Evolutionary conservation across 108 stramenopile genomes (phyloP).

Genomic region (Hondaea fermentalgiana): DNA sequence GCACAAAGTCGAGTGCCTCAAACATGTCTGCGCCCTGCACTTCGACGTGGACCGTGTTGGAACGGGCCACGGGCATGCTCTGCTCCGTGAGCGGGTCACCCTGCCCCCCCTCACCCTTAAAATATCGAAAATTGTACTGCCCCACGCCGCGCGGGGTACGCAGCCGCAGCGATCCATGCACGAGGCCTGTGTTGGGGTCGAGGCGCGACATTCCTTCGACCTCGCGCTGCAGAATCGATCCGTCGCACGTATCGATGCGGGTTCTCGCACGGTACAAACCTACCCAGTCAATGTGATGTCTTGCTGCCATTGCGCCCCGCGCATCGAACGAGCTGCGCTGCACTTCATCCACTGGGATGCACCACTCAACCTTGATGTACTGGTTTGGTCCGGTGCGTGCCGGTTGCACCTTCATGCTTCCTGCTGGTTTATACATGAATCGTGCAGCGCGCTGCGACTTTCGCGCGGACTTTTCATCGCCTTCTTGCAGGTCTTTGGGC

Average conservation of each 20-base stretch:
- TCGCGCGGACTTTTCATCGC: neutral
- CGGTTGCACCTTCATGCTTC: neutral
- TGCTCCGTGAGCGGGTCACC: neutral
- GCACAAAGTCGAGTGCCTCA: constrained; percentile 16
- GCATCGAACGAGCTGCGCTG: neutral
- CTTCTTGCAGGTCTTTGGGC: neutral
- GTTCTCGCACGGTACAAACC: neutral
- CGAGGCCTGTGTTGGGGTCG: neutral
- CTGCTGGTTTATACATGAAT: neutral
- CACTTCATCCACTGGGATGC: neutral
- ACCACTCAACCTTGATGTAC: neutral
- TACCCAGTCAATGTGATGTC: neutral
- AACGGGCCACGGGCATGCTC: neutral
- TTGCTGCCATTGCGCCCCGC: neutral
- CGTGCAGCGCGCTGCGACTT: neutral
- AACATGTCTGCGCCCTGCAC: constrained; percentile 17
- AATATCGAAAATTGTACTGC: neutral
- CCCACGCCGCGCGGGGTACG: constrained; percentile 2
- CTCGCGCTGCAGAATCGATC: neutral
- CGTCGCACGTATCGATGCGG: neutral
- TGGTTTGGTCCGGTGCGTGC: neutral
- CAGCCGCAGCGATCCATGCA: neutral
- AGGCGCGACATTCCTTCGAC: neutral
- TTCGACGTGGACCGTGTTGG: neutral
- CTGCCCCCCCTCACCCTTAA: neutral